Evolutionary conservation across 2,329 filamentous ascomycete species (phyloP).

Genomic region (Aureobasidium lini): DNA sequence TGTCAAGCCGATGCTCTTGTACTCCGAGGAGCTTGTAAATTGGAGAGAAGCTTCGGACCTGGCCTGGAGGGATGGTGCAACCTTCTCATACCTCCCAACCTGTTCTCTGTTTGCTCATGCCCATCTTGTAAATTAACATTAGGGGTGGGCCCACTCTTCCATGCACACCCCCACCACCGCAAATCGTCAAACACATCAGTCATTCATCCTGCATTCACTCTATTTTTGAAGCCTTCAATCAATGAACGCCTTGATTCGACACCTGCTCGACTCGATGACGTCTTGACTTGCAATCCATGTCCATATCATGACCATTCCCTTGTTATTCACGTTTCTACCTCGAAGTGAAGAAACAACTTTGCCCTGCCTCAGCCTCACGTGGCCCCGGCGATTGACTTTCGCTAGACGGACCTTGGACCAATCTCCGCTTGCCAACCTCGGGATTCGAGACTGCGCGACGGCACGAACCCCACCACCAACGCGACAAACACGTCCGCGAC

Average conservation of each 20-base stretch:
- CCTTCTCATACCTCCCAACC: neutral
- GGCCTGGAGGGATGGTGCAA: neutral
- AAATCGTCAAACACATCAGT: neutral
- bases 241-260: no score
- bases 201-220: neutral
- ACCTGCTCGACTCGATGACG: neutral
- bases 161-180: neutral
- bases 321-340: neutral
- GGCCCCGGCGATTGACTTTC: conserved; percentile 1
- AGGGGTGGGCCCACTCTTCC: neutral
- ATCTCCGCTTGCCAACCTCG: neutral
- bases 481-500: neutral
- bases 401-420: neutral
- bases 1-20: neutral
- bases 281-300: neutral
- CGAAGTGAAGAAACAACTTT: neutral
- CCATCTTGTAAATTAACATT: conserved; percentile 1
- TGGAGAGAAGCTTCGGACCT: neutral
- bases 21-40: neutral
- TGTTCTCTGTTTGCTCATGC: neutral
- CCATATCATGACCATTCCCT: neutral
- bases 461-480: neutral
- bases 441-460: neutral
- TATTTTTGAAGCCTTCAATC: neutral
- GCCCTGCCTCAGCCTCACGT: neutral